A percentile compares a stretch with the other conserved stretches of the same genome.
phyloP scores from a whole-genome alignment of 768 basidiomycete genomes.

The Hirschioporus abietinus region DNA sequence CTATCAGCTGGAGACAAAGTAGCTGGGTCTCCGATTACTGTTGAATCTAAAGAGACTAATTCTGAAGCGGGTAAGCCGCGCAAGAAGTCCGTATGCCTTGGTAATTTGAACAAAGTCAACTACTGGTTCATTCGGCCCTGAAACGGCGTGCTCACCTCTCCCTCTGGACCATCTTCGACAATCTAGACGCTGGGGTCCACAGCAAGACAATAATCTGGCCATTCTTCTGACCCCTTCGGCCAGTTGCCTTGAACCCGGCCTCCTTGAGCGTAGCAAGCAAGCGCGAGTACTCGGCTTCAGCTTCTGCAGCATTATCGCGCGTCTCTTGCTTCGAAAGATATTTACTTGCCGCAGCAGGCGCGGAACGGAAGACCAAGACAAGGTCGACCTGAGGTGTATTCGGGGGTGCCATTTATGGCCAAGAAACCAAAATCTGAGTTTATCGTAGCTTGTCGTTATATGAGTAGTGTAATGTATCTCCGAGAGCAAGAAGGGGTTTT shows the following conservation, averaged over 20 bases:
- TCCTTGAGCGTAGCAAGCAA: constrained; percentile 56
- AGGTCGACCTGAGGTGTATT: constrained; percentile 58
- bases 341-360: constrained; percentile 28
- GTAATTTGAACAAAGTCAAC: background rate
- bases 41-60: constrained; percentile 31
- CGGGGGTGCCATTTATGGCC: background rate
- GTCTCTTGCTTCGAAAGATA: constrained; percentile 57
- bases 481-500: background rate
- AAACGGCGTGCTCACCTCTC: constrained; percentile 54
- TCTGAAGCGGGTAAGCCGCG: constrained; percentile 61
- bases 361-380: constrained; percentile 63
- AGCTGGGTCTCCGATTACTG: constrained; percentile 38
- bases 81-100: constrained; percentile 71
- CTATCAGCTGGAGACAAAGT: constrained; percentile 64
- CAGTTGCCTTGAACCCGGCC: constrained; percentile 66
- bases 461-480: background rate
- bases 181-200: constrained; percentile 53
- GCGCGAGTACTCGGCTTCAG: constrained; percentile 62
- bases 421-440: background rate
- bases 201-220: constrained; percentile 78
- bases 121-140: background rate
- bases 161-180: constrained; percentile 60
- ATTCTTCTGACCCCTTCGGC: constrained; percentile 68
- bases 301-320: constrained; percentile 55
- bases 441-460: background rate